Base-by-base conservation (phyloP, 1,284 basidiomycete species). In the Laetiporus sulphureus region DNA sequence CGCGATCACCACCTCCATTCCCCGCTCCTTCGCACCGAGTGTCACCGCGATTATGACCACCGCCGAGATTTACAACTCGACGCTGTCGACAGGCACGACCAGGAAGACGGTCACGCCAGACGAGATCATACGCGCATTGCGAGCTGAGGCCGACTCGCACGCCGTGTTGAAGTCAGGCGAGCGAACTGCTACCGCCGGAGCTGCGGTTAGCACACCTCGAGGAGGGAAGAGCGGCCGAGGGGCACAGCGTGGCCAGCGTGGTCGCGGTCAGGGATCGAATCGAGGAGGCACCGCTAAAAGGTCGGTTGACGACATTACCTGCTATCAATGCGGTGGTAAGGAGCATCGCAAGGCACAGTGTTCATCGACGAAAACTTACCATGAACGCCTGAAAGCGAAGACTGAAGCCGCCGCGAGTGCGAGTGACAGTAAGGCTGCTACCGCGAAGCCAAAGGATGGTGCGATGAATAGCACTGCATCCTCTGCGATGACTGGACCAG, bases 1-100 rank as follows among this genome's bases (percentile, higher is more conserved):
- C 16, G 38, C 38, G 6, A 31, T 40, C 38, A 40, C 38, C 29
- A 40, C 38, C n/a, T 40, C 38, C 19, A 32, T 40, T 32, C 38
- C 38, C 25, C 38, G 38, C 30, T 40, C 38, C 38, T 40, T 40
- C 24, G 38, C 25, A 5, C 18, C 16, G 10, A 23, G n/a, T 6
- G 19, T 40, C 13, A 31, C 29, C 38, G 38, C 25, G 15, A 32
- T 40, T 13, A 20, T n/a, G n/a, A 31, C 10, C 18, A 13, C 38
- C 13, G 20, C 16, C 25, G 38, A 31, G 16, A 40, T 32, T 21
- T 40, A 32, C 30, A 40, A 40, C 38, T 40, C 38, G 7, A 18
- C 38, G 11, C 20, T 8, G 16, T 10, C 34, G 5, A 20, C 15
- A 19, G 34, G 8, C 8, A 21, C 34, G 5, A 10, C 6, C 19